Conservation (phyloP, 345 rosid species). For the Gossypium bickii region DNA sequence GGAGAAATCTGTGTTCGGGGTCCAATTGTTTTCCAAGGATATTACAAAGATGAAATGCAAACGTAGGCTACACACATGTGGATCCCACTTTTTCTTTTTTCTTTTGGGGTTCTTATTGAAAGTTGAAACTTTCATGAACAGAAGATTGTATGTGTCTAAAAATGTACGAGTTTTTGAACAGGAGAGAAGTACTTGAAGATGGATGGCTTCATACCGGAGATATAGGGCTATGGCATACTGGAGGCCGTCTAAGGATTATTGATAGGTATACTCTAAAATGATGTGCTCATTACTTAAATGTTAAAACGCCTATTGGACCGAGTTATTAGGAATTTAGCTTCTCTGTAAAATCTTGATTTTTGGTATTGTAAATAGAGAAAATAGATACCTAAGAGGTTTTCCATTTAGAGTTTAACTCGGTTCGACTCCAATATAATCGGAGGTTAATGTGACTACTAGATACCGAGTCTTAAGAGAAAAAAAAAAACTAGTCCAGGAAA, state of each 20-base stretch:
- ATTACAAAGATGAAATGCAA: conserved; percentile 89
- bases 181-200: conserved; percentile 83
- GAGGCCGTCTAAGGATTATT: conserved; percentile 91
- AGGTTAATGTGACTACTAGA: too few relatives aligned
- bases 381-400: too few relatives aligned
- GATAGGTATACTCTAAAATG: conserved; percentile 53
- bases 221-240: conserved; percentile 80
- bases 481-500: too few relatives aligned
- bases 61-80: conserved; percentile 43
- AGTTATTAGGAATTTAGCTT: neutral
- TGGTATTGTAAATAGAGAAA: too few relatives aligned
- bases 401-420: too few relatives aligned
- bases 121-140: neutral
- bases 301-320: too few relatives aligned
- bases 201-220: conserved; percentile 99
- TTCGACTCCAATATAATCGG: too few relatives aligned
- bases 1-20: conserved; percentile 98
- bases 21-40: conserved; percentile 77
- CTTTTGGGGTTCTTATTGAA: neutral
- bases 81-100: neutral
- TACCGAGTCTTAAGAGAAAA: too few relatives aligned
- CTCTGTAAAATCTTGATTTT: neutral
- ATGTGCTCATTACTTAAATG: neutral
- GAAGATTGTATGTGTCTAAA: conserved; percentile 7
- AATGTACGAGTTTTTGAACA: conserved; percentile 29